Evolutionary conservation across 2,329 filamentous ascomycete genomes (phyloP).

Genomic region (Alternaria brassicae): DNA sequence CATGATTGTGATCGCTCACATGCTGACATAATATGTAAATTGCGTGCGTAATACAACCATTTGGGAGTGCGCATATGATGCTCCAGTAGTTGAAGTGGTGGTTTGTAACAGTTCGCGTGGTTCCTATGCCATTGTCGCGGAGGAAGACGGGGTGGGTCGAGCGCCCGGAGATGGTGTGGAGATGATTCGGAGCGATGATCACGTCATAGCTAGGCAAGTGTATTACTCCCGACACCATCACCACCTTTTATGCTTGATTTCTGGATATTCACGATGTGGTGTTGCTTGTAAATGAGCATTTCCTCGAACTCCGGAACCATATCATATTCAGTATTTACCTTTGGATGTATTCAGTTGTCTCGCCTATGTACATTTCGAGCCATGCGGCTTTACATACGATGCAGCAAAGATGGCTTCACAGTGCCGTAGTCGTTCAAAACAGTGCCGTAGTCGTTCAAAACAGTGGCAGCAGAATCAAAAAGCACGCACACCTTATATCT

Average conservation of each 20-base stretch:
- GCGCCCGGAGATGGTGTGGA: constrained; percentile 5
- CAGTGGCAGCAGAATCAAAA: not conserved
- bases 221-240: not conserved
- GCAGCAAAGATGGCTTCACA: not conserved
- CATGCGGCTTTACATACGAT: not conserved
- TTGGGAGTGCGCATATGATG: not conserved
- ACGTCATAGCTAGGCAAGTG: not conserved
- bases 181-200: not conserved
- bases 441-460: not conserved
- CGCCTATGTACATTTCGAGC: not conserved
- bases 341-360: not conserved
- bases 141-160: not conserved
- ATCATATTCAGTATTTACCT: not conserved
- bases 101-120: constrained; percentile 13
- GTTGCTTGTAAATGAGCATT: not conserved
- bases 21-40: constrained; percentile 40
- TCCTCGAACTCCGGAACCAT: not conserved
- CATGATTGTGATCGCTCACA: constrained; percentile 22
- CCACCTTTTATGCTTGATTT: too few relatives aligned
- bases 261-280: not conserved
- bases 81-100: not conserved
- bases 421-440: not conserved
- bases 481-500: not conserved
- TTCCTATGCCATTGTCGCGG: not conserved
- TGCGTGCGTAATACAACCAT: constrained; percentile 27